Percentiles rank a stretch among this genome's conserved stretches.
Conservation (phyloP, 257 asterid genomes). For the Jaltomata sinuosa region DNA sequence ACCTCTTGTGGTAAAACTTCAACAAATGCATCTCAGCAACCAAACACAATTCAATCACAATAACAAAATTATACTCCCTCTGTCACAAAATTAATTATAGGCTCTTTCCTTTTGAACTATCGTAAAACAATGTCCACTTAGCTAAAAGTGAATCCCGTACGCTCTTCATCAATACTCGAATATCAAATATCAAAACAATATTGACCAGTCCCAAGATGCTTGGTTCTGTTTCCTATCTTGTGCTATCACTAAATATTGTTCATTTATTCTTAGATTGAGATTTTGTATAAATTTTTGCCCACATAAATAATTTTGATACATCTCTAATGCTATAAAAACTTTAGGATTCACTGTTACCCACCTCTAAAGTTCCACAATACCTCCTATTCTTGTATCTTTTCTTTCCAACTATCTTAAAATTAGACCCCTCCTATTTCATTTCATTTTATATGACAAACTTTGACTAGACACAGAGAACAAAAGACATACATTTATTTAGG, state of each 20-base stretch:
- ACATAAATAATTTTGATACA: background rate
- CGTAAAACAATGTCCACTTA: background rate
- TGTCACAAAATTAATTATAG: background rate
- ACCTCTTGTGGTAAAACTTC: background rate
- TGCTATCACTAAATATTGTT: background rate
- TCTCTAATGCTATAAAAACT: background rate
- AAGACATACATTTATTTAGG: background rate
- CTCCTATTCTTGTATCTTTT: background rate
- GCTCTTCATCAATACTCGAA: background rate
- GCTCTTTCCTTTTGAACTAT: background rate
- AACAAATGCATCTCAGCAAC: background rate
- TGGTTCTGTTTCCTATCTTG: background rate
- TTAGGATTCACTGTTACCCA: background rate
- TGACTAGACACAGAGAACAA: background rate
- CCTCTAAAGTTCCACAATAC: background rate
- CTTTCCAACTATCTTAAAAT: background rate
- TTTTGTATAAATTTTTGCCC: background rate
- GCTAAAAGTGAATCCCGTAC: background rate
- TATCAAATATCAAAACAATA: background rate
- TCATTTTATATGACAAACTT: background rate
- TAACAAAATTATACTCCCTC: background rate
- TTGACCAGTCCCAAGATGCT: background rate
- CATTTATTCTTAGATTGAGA: background rate
- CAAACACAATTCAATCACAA: background rate
- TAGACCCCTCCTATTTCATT: background rate